Evolutionary conservation across 768 basidiomycete species (phyloP), one percentile per base, ranked within the genome.

Genomic region (Paxillus rubicundulus): DNA sequence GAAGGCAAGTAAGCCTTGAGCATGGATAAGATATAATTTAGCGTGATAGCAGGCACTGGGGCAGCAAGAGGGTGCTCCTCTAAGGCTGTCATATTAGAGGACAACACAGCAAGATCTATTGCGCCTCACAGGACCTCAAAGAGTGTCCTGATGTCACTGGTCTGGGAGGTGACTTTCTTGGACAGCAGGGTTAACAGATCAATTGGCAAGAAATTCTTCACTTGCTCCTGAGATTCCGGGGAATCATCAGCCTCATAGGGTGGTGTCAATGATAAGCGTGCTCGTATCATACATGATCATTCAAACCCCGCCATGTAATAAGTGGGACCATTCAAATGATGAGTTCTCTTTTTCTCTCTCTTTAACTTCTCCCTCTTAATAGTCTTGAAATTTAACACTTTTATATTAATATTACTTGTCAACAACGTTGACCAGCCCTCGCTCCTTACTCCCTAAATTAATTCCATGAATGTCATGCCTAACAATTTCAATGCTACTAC

Each of bases 91-190:
- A 48, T 24, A 24, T 24, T 48, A 13, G 63, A 56, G 42, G 65
- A 62, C 21, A 69, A 70, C n/a, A 79, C 71, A 0, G 85, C 83
- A 13, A 85, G 69, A 58, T 91, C 87, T 58, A 95, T 88, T 8
- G 91, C 87, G 9, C 85, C 81, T 28, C 90, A 80, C 9, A 91
- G 75, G 10, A 92, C 87, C 64, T 90, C 89, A 50, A 95, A 86
- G 2, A 92, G 72, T 20, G 80, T 82, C 37, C 92, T 77, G 9
- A 93, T 87, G 60, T 95, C 92, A 14, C 92, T 91, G 0, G 92
- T 91, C 52, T 85, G 75, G 2, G 87, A 78, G 4, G 92, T 89
- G 17, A 92, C 73, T 63, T 91, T 92, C 73, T 89, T 90, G 9
- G 87, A 81, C 27, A 91, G 77, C 13, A 93, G 74, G 34, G 78